phyloP scores from a whole-genome alignment of 202 grass and related monocot genomes.

The Panicum hallii region DNA sequence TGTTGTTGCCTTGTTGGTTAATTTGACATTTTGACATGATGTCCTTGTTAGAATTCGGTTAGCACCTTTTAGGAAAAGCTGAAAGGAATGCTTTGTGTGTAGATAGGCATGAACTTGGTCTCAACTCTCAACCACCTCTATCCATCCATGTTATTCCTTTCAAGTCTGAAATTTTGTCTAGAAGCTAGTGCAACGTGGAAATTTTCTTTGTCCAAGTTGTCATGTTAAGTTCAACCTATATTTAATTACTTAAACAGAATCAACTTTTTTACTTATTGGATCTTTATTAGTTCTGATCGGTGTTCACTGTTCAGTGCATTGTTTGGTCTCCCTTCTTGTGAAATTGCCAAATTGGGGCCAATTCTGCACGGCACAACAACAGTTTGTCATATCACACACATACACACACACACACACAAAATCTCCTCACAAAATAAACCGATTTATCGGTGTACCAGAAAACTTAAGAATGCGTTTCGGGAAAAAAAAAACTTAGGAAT shows the following conservation, averaged over 20 bases:
- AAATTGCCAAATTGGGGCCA: slow-evolving; percentile 5
- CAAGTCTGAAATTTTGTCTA: slow-evolving; percentile 1
- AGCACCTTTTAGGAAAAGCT: not conserved
- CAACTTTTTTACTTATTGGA: not conserved
- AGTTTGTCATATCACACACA: not conserved
- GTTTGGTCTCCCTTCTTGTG: not conserved
- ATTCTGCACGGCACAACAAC: not conserved
- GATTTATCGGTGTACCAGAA: not conserved
- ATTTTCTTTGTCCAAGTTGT: not conserved
- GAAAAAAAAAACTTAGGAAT: not conserved
- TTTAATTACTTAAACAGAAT: no score
- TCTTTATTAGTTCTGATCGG: slow-evolving; percentile 23
- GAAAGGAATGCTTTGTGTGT: slow-evolving; percentile 4
- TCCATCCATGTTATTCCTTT: slow-evolving; percentile 14
- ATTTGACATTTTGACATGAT: slow-evolving; percentile 8
- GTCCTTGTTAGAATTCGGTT: slow-evolving; percentile 18
- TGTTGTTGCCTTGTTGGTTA: not conserved
- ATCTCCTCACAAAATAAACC: not conserved
- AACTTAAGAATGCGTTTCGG: not conserved
- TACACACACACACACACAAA: not conserved
- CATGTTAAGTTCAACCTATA: not conserved
- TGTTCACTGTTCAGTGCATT: slow-evolving; percentile 10
- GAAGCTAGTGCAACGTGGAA: not conserved
- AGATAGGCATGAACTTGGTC: slow-evolving; percentile 4
- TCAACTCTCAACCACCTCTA: slow-evolving; percentile 12